phyloP scores from a whole-genome alignment of 768 basidiomycete genomes.

The Podaxis sp. region DNA sequence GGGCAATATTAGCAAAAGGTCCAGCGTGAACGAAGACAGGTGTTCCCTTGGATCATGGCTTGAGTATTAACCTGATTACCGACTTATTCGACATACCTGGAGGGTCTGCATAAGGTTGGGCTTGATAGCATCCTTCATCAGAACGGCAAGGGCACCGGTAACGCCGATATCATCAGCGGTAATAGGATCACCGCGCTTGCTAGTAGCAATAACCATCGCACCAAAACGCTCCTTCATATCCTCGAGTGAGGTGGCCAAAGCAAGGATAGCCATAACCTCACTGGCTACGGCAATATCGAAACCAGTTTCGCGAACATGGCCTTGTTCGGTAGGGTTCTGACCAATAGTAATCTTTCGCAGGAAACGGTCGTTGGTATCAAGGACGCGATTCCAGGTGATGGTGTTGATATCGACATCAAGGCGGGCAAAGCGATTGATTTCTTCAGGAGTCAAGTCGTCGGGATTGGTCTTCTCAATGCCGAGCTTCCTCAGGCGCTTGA shows the following conservation, averaged over 20 bases:
- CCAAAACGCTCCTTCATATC: slow-evolving; percentile 95
- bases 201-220: slow-evolving; percentile 95
- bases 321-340: slow-evolving; percentile 87
- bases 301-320: slow-evolving; percentile 83
- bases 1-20: slow-evolving; percentile 98
- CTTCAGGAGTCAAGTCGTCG: slow-evolving; percentile 88
- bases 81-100: slow-evolving; percentile 46
- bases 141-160: slow-evolving; percentile 91
- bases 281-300: slow-evolving; percentile 98
- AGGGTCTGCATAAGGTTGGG: slow-evolving; percentile 99
- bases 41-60: slow-evolving; percentile 61
- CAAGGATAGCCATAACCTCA: slow-evolving; percentile 98
- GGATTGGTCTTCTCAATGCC: slow-evolving; percentile 95
- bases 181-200: slow-evolving; percentile 86
- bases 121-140: slow-evolving; percentile 99
- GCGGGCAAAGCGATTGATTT: slow-evolving; percentile 86
- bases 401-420: slow-evolving; percentile 89
- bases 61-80: slow-evolving; percentile 4
- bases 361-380: slow-evolving; percentile 97
- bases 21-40: slow-evolving; percentile 99
- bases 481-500: slow-evolving; percentile 92
- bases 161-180: slow-evolving; percentile 97
- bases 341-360: slow-evolving; percentile 92
- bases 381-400: slow-evolving; percentile 97
- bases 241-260: slow-evolving; percentile 79